Evolutionary conservation across 129 eudicot genomes (phyloP), one percentile per base, ranked within the genome.

Genomic region (Lactuca saligna): DNA sequence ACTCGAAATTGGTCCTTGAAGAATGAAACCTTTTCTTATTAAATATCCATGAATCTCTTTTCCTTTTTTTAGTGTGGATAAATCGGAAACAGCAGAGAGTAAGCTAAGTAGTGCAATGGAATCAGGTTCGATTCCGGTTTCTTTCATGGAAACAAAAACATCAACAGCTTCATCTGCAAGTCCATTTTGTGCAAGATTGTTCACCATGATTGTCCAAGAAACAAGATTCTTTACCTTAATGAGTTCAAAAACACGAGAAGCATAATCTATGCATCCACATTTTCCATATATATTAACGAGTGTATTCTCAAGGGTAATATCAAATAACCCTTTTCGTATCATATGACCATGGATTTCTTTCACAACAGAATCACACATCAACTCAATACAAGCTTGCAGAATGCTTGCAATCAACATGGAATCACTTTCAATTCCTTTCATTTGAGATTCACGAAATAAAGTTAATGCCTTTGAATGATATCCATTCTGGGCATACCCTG

Each of bases 181-280:
- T 37, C 85, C 83, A 65, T 81, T 80, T 29, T 77, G 71, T 29
- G 72, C 82, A 65, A 82, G 84, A 76, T 83, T 80, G 62, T 79
- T 54, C 57, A 92, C 82, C 89, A 88, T 80, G 82, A 83, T 84
- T 9, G 96, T 92, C 91, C 94, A 92, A 59, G 98, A 84, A 29
- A 92, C 88, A 50, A 86, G 76, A 70, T 86, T 80, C 71, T 86
- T 86, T 66, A 55, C 71, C 69, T 77, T 41, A 16, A 84, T 79
- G 11, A 17, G 46, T 49, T 70, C 57, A 56, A 88, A 92, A 70
- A 75, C 54, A 38, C 68, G 74, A 63, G 65, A 46, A 1, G 95
- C 95, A 29, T 82, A 79, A 59, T 77, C 76, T 42, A 84, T 17
- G 31, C 63, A 61, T 49, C 84, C 84, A 32, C 83, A 88, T 66